phyloP scores from a whole-genome alignment of 78 protist species.

The Speleostelium caveatum region DNA sequence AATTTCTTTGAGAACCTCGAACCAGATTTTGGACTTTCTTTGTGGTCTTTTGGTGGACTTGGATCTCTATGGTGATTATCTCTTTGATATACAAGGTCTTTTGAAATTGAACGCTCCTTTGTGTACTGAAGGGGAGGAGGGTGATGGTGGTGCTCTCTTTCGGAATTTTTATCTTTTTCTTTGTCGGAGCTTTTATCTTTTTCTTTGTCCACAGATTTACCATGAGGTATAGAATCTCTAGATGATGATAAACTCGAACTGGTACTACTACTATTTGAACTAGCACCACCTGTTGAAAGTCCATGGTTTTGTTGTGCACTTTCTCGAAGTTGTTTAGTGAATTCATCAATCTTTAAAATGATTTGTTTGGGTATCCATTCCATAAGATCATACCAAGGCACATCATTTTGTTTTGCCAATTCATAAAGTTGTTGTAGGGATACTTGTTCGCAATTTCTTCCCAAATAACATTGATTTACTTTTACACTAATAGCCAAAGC shows the following conservation, averaged over 20 bases:
- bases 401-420: constrained; percentile 26
- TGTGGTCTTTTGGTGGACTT: neutral
- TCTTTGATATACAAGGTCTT: neutral
- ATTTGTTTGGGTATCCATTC: constrained; percentile 69
- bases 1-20: neutral
- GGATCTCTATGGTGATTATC: neutral
- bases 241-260: too few relatives aligned
- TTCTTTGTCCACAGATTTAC: too few relatives aligned
- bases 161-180: too few relatives aligned
- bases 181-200: too few relatives aligned
- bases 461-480: constrained; percentile 37
- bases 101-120: too few relatives aligned
- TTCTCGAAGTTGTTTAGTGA: too few relatives aligned
- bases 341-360: neutral
- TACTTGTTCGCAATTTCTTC: constrained; percentile 41
- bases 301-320: too few relatives aligned
- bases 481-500: constrained; percentile 44
- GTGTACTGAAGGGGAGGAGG: too few relatives aligned
- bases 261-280: neutral
- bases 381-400: constrained; percentile 48
- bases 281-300: neutral
- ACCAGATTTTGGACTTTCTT: too few relatives aligned
- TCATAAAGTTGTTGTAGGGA: constrained; percentile 34
- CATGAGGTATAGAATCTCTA: too few relatives aligned
- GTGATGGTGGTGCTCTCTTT: too few relatives aligned